phyloP scores from a whole-genome alignment of 1,139 yeast species.

The Yamadazyma mexicana region DNA sequence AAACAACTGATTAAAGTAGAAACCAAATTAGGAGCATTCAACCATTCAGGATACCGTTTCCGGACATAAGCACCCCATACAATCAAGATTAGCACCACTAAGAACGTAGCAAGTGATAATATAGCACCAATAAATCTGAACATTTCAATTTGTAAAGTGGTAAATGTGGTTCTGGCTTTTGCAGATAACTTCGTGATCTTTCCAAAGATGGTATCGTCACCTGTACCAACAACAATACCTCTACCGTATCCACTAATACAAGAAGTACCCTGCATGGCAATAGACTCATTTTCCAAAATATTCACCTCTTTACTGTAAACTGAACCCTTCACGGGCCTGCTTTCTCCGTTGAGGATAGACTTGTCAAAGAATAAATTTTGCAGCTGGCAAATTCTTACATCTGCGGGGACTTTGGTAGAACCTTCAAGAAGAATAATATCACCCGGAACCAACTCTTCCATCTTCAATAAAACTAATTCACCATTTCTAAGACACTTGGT shows the following conservation, averaged over 20 bases:
- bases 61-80: slow-evolving; percentile 50
- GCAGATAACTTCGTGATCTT: slow-evolving; percentile 33
- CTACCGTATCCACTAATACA: slow-evolving; percentile 30
- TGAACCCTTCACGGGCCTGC: slow-evolving; percentile 23
- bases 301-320: slow-evolving; percentile 29
- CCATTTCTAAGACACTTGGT: slow-evolving; percentile 26
- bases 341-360: slow-evolving; percentile 38
- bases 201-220: slow-evolving; percentile 34
- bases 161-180: slow-evolving; percentile 27
- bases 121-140: slow-evolving; percentile 28
- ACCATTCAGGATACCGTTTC: slow-evolving; percentile 30
- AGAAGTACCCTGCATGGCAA: slow-evolving; percentile 49
- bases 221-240: slow-evolving; percentile 33
- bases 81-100: slow-evolving; percentile 26
- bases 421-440: slow-evolving; percentile 26
- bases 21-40: slow-evolving; percentile 31
- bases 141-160: slow-evolving; percentile 34
- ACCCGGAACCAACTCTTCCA: slow-evolving; percentile 32
- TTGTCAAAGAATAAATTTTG: slow-evolving; percentile 33
- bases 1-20: slow-evolving; percentile 34
- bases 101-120: slow-evolving; percentile 20
- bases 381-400: slow-evolving; percentile 28
- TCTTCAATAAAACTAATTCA: slow-evolving; percentile 14
- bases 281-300: slow-evolving; percentile 43
- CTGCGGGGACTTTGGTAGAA: slow-evolving; percentile 35